Conservation (phyloP, 1,284 basidiomycete genomes). For the Xerocomus minutiporus region DNA sequence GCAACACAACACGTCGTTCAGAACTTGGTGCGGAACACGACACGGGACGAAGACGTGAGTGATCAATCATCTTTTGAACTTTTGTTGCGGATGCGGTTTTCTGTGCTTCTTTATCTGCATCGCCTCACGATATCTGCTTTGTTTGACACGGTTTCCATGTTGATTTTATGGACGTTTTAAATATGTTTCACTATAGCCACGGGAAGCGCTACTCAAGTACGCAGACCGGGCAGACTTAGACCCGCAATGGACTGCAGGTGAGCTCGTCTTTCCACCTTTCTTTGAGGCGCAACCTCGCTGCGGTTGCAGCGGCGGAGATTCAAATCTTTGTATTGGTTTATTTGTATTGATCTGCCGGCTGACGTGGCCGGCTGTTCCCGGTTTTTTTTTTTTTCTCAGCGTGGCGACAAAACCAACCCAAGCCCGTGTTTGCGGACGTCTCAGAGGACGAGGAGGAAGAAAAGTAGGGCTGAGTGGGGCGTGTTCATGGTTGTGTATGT, state of each 20-base stretch:
- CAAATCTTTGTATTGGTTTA: conserved; percentile 42
- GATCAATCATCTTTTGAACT: conserved; percentile 10
- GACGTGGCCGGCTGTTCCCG: conserved; percentile 60
- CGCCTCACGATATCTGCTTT: conserved; percentile 12
- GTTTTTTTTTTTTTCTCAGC: conserved; percentile 54
- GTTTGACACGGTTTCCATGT: conserved; percentile 23
- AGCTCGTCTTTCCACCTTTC: conserved; percentile 32
- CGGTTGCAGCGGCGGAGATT: conserved; percentile 36
- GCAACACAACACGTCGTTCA: conserved; percentile 95
- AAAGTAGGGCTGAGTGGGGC: conserved; percentile 41
- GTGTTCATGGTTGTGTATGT: conserved; percentile 25
- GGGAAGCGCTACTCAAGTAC: conserved; percentile 94
- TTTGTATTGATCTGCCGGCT: conserved; percentile 49
- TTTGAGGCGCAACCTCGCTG: conserved; percentile 18
- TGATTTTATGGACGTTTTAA: conserved; percentile 19
- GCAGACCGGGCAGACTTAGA: conserved; percentile 73
- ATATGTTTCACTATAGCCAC: conserved; percentile 57
- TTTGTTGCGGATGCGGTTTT: background rate
- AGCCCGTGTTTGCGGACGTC: conserved; percentile 63
- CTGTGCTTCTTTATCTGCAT: conserved; percentile 12
- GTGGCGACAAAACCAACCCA: conserved; percentile 76
- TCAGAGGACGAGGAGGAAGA: conserved; percentile 54
- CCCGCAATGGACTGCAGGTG: conserved; percentile 79
- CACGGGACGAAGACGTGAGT: conserved; percentile 90
- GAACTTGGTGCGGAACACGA: conserved; percentile 84